Percentiles rank a stretch among this genome's conserved stretches.
Conservation (phyloP, 192 early-diverging fungal genomes). For the Podila minutissima region DNA sequence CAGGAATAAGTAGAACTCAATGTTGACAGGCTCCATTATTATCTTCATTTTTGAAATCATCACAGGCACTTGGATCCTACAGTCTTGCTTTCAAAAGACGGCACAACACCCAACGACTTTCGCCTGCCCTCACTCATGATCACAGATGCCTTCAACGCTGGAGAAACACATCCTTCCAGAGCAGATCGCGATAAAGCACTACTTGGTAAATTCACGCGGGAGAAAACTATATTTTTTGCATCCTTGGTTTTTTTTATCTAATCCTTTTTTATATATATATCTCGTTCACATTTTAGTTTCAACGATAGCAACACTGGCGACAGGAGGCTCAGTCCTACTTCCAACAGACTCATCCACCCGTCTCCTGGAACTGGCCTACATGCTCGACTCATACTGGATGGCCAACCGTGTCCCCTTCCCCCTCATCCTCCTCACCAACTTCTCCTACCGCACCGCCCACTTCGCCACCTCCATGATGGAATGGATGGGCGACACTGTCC, state of each 20-base stretch:
- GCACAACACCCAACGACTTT: slow-evolving; percentile 72
- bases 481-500: slow-evolving; percentile 94
- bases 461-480: slow-evolving; percentile 92
- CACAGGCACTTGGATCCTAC: slow-evolving; percentile 82
- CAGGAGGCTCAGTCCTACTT: slow-evolving; percentile 84
- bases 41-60: slow-evolving; percentile 47
- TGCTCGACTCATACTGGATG: slow-evolving; percentile 91
- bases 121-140: slow-evolving; percentile 90
- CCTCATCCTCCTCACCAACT: slow-evolving; percentile 82
- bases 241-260: not conserved
- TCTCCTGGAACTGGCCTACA: slow-evolving; percentile 88
- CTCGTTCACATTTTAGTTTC: slow-evolving; percentile 59
- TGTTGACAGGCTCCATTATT: not conserved
- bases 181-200: slow-evolving; percentile 80
- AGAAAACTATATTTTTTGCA: not conserved
- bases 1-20: not conserved
- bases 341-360: slow-evolving; percentile 92
- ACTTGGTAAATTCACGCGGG: slow-evolving; percentile 61
- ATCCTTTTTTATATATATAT: not conserved
- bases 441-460: slow-evolving; percentile 77
- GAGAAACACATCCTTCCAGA: slow-evolving; percentile 71
- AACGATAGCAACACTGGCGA: slow-evolving; percentile 66
- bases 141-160: slow-evolving; percentile 87
- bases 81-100: slow-evolving; percentile 66
- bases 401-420: slow-evolving; percentile 68